Evolutionary conservation across 2,329 filamentous ascomycete species (phyloP).

Genomic region (Fusarium sp.): DNA sequence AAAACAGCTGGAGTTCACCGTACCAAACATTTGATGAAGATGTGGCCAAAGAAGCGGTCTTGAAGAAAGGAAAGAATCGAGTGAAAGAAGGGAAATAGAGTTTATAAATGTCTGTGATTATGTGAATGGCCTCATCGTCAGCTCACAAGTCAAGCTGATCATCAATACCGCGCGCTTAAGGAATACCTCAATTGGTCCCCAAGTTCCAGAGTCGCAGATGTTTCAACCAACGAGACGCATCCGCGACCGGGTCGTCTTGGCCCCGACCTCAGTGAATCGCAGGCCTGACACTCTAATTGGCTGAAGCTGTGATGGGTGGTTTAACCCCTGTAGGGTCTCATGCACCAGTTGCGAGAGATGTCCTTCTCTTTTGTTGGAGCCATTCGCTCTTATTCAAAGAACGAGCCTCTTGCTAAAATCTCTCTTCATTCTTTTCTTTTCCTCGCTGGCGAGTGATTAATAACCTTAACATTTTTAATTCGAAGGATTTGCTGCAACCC

Average conservation of each 20-base stretch:
- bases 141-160: slow-evolving; percentile 6
- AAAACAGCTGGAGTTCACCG: slow-evolving; percentile 1
- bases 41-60: neutral
- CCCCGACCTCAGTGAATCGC: slow-evolving; percentile 21
- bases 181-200: slow-evolving; percentile 23
- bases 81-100: neutral
- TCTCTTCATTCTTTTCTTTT: slow-evolving; percentile 25
- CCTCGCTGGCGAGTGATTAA: slow-evolving; percentile 44
- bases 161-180: slow-evolving; percentile 30
- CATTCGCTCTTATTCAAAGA: slow-evolving; percentile 16
- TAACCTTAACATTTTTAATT: slow-evolving; percentile 6
- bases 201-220: neutral
- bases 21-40: neutral
- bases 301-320: slow-evolving; percentile 13
- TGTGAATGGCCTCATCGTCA: slow-evolving; percentile 2
- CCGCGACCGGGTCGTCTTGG: slow-evolving; percentile 35
- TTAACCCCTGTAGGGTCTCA: slow-evolving; percentile 31
- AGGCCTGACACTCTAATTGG: neutral
- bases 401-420: neutral
- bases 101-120: neutral
- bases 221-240: slow-evolving; percentile 39
- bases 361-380: slow-evolving; percentile 28
- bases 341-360: neutral
- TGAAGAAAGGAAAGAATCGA: too few relatives aligned
- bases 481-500: neutral